Evolutionary conservation across 2,329 filamentous ascomycete genomes (phyloP).

Genomic region (Aurifilum marmelostoma): DNA sequence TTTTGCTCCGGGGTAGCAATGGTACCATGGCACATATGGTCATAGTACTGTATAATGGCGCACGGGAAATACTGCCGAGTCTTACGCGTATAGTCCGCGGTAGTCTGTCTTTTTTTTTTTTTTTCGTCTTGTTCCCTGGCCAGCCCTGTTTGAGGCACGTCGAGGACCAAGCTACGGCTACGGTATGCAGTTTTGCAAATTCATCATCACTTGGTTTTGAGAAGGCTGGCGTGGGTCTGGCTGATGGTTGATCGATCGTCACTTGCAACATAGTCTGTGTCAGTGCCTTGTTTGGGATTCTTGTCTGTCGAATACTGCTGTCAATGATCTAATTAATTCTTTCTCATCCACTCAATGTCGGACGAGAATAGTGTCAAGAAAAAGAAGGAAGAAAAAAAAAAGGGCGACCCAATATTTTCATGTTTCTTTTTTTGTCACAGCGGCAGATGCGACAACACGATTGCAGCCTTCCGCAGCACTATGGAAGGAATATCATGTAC

Average conservation of each 20-base stretch:
- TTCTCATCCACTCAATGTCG: neutral
- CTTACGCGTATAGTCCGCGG: neutral
- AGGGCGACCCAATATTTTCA: neutral
- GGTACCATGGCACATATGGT: neutral
- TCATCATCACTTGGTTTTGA: neutral
- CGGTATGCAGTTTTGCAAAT: neutral
- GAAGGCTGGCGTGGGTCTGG: neutral
- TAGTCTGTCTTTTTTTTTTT: neutral
- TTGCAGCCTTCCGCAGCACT: no score
- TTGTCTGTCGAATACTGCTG: neutral
- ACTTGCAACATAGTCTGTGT: neutral
- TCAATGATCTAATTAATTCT: neutral
- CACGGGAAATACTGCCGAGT: neutral
- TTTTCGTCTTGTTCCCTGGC: neutral
- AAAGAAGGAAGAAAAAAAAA: neutral
- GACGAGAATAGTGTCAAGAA: neutral
- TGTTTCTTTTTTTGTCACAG: constrained; percentile 1
- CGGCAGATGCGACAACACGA: neutral
- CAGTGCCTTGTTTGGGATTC: neutral
- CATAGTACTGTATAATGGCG: neutral
- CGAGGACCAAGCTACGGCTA: neutral
- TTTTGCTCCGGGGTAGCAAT: neutral
- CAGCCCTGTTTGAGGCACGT: neutral
- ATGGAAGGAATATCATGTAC: no score
- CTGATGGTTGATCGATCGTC: neutral